Conservation (phyloP, 2,329 filamentous ascomycete species). For the Zarea fungicola region DNA sequence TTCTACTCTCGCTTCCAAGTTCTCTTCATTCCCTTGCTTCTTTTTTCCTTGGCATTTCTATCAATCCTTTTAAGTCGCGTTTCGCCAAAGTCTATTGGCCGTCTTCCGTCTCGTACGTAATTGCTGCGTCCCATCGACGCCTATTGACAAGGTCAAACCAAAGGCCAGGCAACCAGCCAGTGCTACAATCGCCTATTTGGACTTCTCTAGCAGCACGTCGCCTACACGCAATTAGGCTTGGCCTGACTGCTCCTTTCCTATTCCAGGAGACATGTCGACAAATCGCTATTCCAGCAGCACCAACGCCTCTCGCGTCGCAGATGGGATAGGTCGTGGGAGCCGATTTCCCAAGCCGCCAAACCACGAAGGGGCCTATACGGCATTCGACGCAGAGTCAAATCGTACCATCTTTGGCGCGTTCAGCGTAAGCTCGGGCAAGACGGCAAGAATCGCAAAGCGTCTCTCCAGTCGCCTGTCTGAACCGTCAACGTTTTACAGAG, state of each 20-base stretch:
- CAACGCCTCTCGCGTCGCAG: slow-evolving; percentile 5
- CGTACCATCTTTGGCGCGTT: background rate
- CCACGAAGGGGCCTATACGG: background rate
- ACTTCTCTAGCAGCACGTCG: background rate
- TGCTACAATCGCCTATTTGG: too few relatives aligned
- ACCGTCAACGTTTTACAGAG: slow-evolving; percentile 35
- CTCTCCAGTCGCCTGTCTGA: background rate
- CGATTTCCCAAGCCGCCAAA: background rate
- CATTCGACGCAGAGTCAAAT: background rate
- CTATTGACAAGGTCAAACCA: too few relatives aligned
- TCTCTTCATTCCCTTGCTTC: background rate
- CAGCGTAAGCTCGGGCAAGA: background rate
- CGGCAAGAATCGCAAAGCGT: slow-evolving; percentile 12
- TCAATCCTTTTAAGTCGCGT: background rate
- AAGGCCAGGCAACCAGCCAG: too few relatives aligned
- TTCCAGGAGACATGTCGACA: too few relatives aligned
- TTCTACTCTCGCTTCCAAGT: background rate
- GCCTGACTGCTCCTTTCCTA: background rate
- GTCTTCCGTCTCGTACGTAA: too few relatives aligned
- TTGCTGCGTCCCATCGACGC: too few relatives aligned
- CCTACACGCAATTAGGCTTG: too few relatives aligned
- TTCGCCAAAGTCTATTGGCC: too few relatives aligned
- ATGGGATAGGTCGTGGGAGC: background rate
- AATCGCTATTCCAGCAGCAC: slow-evolving; percentile 6
- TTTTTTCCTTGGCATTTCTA: background rate